These are phyloP conservation scores for Brassica balearica DNA, from an alignment of 441 rosid genomes.

Conservation along the genomic window DNA sequence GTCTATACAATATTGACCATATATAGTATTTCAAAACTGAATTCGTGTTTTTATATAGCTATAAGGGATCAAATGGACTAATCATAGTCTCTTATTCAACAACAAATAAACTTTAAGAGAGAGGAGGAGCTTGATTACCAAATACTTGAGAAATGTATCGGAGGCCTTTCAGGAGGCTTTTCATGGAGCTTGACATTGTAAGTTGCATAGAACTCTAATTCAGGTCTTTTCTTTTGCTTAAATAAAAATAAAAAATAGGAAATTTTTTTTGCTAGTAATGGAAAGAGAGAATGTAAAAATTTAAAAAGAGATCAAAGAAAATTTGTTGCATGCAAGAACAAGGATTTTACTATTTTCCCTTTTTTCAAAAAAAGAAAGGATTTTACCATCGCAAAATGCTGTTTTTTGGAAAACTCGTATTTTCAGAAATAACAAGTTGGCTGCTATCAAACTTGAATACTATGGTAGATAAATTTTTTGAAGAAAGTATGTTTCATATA, in stretches of 20 bases:
- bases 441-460: background rate
- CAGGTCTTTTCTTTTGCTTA: background rate
- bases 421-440: conserved; percentile 4
- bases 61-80: background rate
- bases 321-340: conserved; percentile 9
- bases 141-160: conserved; percentile 83
- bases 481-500: background rate
- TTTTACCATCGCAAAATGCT: background rate
- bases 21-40: background rate
- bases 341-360: too few relatives aligned
- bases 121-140: conserved; percentile 50
- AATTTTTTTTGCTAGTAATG: background rate
- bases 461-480: background rate
- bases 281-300: background rate
- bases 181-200: conserved; percentile 67
- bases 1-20: background rate
- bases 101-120: conserved; percentile 2
- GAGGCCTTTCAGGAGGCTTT: conserved; percentile 80
- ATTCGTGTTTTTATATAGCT: background rate
- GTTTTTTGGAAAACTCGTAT: conserved; percentile 8
- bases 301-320: background rate
- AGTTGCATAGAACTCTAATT: conserved; percentile 32
- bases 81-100: background rate
- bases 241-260: background rate
- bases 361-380: too few relatives aligned